A percentile compares a stretch with the other conserved stretches of the same genome.
Evolutionary conservation across 441 rosid genomes (phyloP).

Genomic region (Eutrema salsugineum): DNA sequence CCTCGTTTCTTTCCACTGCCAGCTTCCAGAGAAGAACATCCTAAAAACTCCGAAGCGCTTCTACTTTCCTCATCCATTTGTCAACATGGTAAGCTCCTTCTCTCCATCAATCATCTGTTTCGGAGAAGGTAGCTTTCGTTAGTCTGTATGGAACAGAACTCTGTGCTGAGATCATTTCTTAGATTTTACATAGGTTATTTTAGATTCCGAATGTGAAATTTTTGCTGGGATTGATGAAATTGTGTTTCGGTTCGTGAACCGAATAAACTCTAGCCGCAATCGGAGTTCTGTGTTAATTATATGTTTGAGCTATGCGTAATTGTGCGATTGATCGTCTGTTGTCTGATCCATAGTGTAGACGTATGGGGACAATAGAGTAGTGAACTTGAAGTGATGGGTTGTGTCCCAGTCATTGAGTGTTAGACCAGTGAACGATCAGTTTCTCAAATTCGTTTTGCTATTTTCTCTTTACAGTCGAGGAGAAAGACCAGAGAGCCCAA

Average conservation of each 20-base stretch:
- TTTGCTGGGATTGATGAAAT: background rate
- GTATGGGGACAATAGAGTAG: background rate
- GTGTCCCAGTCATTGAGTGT: background rate
- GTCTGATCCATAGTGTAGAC: background rate
- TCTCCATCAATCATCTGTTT: background rate
- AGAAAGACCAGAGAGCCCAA: constrained; percentile 66
- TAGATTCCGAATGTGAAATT: background rate
- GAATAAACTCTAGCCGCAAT: background rate
- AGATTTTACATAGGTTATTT: background rate
- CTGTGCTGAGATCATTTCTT: background rate
- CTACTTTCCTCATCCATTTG: constrained; percentile 1
- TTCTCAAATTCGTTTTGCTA: background rate
- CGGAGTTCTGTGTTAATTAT: background rate
- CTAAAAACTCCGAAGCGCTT: background rate
- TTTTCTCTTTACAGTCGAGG: constrained; percentile 37
- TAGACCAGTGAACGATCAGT: background rate
- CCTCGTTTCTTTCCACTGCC: background rate
- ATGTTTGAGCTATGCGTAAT: background rate
- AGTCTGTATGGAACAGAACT: background rate
- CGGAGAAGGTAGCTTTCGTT: background rate
- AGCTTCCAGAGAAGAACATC: background rate
- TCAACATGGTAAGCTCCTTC: constrained; percentile 26
- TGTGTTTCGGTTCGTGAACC: background rate
- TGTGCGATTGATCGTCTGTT: background rate
- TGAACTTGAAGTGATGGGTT: background rate